Evolutionary conservation across 768 basidiomycete species (phyloP).

Genomic region (Russula brevipes): DNA sequence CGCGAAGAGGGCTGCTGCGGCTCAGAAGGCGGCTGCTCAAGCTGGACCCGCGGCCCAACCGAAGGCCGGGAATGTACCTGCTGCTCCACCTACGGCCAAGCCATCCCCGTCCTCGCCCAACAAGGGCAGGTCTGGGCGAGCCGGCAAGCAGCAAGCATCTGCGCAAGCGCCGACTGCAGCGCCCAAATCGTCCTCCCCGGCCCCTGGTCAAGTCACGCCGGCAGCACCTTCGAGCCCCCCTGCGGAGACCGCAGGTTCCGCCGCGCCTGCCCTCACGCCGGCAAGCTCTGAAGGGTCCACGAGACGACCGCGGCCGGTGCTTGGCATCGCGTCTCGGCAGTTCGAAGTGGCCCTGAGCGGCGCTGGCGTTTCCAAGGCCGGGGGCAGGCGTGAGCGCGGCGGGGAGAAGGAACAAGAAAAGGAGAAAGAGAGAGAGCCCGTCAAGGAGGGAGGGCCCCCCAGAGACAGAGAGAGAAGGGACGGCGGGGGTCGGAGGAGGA

Average conservation of each 20-base stretch:
- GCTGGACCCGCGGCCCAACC: background rate
- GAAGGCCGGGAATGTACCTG: conserved; percentile 8
- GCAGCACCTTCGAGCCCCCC: conserved; percentile 7
- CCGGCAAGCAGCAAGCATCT: conserved; percentile 5
- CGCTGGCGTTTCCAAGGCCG: conserved; percentile 47
- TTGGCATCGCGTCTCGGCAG: conserved; percentile 60
- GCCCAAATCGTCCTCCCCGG: background rate
- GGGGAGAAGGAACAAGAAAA: conserved; percentile 34
- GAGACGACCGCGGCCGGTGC: conserved; percentile 42
- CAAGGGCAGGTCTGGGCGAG: conserved; percentile 16
- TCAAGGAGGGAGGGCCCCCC: conserved; percentile 20
- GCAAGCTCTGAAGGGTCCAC: conserved; percentile 35
- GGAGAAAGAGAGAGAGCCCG: conserved; percentile 28
- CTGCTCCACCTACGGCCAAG: background rate
- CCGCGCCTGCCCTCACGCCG: conserved; percentile 22
- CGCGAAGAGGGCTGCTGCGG: conserved; percentile 31
- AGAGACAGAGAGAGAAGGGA: conserved; percentile 21
- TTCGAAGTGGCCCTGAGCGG: conserved; percentile 70
- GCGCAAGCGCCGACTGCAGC: conserved; percentile 7
- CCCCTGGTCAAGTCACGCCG: background rate
- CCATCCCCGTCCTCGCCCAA: conserved; percentile 5
- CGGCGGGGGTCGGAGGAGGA: conserved; percentile 8
- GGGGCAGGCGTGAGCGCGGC: conserved; percentile 23
- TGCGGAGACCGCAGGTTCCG: background rate
- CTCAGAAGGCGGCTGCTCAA: conserved; percentile 16